These are phyloP conservation scores for Dicorynia guianensis DNA, from an alignment of 306 rosid genomes.

Conservation along the genomic window DNA sequence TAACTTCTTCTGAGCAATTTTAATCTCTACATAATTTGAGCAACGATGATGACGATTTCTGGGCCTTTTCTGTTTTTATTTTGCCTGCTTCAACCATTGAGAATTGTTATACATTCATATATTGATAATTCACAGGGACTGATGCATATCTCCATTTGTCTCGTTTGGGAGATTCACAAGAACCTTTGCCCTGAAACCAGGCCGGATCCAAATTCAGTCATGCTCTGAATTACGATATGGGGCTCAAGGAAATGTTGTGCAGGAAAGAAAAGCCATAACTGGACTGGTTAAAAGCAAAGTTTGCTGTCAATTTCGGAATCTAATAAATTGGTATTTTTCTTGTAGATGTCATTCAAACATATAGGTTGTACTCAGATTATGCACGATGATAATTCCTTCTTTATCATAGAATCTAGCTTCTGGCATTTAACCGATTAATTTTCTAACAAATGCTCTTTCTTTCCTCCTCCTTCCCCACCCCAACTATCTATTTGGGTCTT, in stretches of 20 bases:
- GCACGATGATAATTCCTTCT: slow-evolving; percentile 8
- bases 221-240: neutral
- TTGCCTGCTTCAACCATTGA: slow-evolving; percentile 8
- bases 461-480: too few relatives aligned
- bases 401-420: slow-evolving; percentile 18
- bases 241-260: slow-evolving; percentile 26
- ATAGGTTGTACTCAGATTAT: neutral
- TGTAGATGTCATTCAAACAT: slow-evolving; percentile 13
- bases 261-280: neutral
- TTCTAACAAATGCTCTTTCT: neutral
- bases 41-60: too few relatives aligned
- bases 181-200: slow-evolving; percentile 69
- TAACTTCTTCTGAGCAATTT: too few relatives aligned
- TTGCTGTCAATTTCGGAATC: slow-evolving; percentile 41
- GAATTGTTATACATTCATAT: slow-evolving; percentile 24
- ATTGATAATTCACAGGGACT: slow-evolving; percentile 63
- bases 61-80: neutral
- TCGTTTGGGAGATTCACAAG: slow-evolving; percentile 92
- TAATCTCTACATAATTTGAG: too few relatives aligned
- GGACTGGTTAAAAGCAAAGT: slow-evolving; percentile 19
- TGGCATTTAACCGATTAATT: slow-evolving; percentile 1
- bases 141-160: slow-evolving; percentile 95
- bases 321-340: slow-evolving; percentile 41
- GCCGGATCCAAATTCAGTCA: neutral
- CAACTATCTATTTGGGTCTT: too few relatives aligned